A percentile compares a stretch with the other conserved stretches of the same genome.
Conservation (phyloP, 208 protist species). For the Leptomonas seymouri region DNA sequence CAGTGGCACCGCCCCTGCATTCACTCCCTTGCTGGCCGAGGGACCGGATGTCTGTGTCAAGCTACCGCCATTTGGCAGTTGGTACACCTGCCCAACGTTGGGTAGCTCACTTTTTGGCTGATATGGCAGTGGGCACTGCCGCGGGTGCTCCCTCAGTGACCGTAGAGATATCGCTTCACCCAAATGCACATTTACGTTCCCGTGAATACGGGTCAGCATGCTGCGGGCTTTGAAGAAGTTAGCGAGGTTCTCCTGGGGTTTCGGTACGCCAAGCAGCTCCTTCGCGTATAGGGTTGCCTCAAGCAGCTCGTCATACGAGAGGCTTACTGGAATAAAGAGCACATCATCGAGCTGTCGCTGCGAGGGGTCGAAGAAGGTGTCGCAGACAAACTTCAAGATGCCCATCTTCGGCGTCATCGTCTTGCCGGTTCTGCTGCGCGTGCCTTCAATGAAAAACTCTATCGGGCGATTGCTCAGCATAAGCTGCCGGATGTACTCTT, state of each 20-base stretch:
- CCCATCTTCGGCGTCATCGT: constrained; percentile 88
- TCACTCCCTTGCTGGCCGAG: neutral
- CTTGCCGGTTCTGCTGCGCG: constrained; percentile 87
- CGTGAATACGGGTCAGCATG: constrained; percentile 65
- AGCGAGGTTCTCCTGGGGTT: constrained; percentile 74
- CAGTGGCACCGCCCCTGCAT: neutral
- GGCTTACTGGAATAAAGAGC: constrained; percentile 79
- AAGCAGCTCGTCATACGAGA: constrained; percentile 91
- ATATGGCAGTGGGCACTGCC: constrained; percentile 51
- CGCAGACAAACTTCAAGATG: constrained; percentile 89
- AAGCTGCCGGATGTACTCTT: constrained; percentile 84
- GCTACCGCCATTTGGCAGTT: neutral
- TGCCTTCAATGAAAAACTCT: constrained; percentile 93
- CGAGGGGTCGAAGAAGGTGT: constrained; percentile 68
- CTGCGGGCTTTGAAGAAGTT: constrained; percentile 70
- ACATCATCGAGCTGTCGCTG: constrained; percentile 73
- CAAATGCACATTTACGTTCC: constrained; percentile 82
- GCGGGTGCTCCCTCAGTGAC: constrained; percentile 33
- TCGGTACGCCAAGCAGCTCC: constrained; percentile 89
- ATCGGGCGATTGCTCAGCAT: constrained; percentile 53
- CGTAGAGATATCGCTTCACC: constrained; percentile 80
- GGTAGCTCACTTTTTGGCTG: constrained; percentile 25
- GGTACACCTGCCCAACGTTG: neutral
- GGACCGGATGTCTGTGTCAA: neutral
- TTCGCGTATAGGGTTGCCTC: constrained; percentile 81